Percentiles rank a stretch among this genome's conserved stretches.
These are phyloP conservation scores for Rhytidiadelphus loreus DNA, from an alignment of 225 moss, liverwort and hornwort genomes.

Conservation along the genomic window DNA sequence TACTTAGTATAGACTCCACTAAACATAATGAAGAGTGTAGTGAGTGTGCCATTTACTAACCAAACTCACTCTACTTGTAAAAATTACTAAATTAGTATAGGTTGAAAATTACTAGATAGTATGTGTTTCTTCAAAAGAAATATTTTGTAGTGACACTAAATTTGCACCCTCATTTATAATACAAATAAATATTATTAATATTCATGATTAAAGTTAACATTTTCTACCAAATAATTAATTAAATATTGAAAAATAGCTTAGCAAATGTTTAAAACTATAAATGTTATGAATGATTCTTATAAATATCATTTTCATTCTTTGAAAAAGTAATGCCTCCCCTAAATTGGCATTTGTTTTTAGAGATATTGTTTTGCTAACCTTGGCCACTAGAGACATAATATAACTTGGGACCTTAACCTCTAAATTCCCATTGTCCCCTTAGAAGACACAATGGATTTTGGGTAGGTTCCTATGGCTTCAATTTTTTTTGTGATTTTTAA, in stretches of 20 bases:
- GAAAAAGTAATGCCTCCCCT: fast-evolving
- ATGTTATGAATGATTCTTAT: not conserved
- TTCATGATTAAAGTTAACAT: not conserved
- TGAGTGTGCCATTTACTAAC: fast-evolving
- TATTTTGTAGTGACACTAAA: too few relatives aligned
- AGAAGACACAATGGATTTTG: too few relatives aligned
- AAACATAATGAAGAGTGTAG: not conserved
- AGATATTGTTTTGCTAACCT: not conserved
- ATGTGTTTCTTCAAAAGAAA: not conserved
- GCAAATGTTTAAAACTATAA: not conserved
- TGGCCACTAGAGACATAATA: not conserved
- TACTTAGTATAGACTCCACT: not conserved
- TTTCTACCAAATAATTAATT: not conserved
- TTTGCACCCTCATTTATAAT: not conserved
- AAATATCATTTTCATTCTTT: fast-evolving
- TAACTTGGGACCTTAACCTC: not conserved
- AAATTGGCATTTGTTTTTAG: not conserved
- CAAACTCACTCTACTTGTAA: not conserved
- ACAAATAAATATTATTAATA: not conserved
- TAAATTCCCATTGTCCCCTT: not conserved
- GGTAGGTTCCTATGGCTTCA: too few relatives aligned
- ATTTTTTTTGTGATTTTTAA: too few relatives aligned
- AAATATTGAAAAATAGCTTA: fast-evolving
- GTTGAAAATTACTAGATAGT: not conserved
- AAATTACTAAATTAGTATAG: not conserved